Evolutionary conservation across 1,139 yeast genomes (phyloP).

Genomic region (Lodderomyces theae): DNA sequence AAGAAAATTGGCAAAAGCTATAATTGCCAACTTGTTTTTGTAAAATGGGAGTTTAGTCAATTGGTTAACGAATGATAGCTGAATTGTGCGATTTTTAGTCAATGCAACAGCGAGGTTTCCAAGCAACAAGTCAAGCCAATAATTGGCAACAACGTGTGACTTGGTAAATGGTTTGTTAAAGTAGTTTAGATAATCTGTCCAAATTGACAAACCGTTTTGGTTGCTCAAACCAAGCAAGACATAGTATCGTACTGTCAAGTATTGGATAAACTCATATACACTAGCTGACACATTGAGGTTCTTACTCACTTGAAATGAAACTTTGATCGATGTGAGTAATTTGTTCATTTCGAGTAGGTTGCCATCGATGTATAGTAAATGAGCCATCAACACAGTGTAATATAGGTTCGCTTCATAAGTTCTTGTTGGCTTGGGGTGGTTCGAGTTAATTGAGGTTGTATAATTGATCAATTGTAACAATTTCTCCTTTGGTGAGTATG

Average conservation of each 20-base stretch:
- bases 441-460: constrained; percentile 28
- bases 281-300: constrained; percentile 14
- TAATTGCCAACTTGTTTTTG: constrained; percentile 25
- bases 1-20: constrained; percentile 31
- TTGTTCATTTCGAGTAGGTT: constrained; percentile 24
- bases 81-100: constrained; percentile 22
- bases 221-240: constrained; percentile 31
- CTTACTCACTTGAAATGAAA: constrained; percentile 14
- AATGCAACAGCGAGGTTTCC: constrained; percentile 24
- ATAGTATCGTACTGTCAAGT: constrained; percentile 37
- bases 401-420: constrained; percentile 34
- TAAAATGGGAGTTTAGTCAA: constrained; percentile 24
- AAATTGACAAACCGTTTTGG: constrained; percentile 17
- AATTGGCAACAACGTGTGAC: constrained; percentile 36
- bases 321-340: constrained; percentile 19
- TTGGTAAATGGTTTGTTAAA: constrained; percentile 29
- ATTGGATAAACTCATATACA: constrained; percentile 29
- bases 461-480: constrained; percentile 30
- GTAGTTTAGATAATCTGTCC: constrained; percentile 33
- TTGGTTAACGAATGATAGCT: constrained; percentile 20
- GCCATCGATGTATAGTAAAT: constrained; percentile 33
- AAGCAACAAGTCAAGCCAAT: constrained; percentile 39
- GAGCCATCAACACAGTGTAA: constrained; percentile 34
- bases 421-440: constrained; percentile 24
- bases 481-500: constrained; percentile 22